phyloP scores from a whole-genome alignment of 805 yeast genomes.

The Wickerhamiella vanderwaltii region DNA sequence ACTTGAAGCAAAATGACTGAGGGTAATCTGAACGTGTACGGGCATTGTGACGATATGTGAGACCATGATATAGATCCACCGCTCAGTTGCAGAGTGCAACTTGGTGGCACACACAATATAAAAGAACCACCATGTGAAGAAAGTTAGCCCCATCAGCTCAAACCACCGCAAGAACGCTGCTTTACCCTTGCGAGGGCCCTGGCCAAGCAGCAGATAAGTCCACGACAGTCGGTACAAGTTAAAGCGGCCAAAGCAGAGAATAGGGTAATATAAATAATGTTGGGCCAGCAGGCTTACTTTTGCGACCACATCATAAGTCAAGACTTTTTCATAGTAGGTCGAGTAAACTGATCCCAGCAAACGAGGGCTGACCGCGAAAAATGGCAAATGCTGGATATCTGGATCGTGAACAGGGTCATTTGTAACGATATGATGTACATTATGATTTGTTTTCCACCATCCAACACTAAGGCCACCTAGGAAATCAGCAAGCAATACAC shows the following conservation, averaged over 20 bases:
- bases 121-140: slow-evolving; percentile 74
- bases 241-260: slow-evolving; percentile 72
- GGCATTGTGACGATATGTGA: slow-evolving; percentile 77
- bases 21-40: slow-evolving; percentile 85
- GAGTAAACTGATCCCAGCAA: slow-evolving; percentile 61
- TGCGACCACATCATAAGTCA: slow-evolving; percentile 60
- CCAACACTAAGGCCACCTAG: slow-evolving; percentile 82
- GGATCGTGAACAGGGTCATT: slow-evolving; percentile 92
- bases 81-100: slow-evolving; percentile 41
- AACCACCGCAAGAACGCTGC: slow-evolving; percentile 80
- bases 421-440: slow-evolving; percentile 85
- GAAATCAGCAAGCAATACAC: slow-evolving; percentile 61
- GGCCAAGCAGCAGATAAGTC: slow-evolving; percentile 60
- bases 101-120: slow-evolving; percentile 44
- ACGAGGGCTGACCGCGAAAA: slow-evolving; percentile 71
- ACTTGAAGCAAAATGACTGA: slow-evolving; percentile 88
- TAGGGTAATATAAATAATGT: slow-evolving; percentile 60
- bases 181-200: slow-evolving; percentile 68
- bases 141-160: slow-evolving; percentile 55
- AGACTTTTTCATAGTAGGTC: slow-evolving; percentile 58
- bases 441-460: slow-evolving; percentile 93
- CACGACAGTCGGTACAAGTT: slow-evolving; percentile 73
- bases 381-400: slow-evolving; percentile 85
- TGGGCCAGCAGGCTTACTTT: slow-evolving; percentile 49
- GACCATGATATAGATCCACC: slow-evolving; percentile 51